Evolutionary conservation across 2,329 filamentous ascomycete genomes (phyloP).

Genomic region (Fusarium cyanostomum): DNA sequence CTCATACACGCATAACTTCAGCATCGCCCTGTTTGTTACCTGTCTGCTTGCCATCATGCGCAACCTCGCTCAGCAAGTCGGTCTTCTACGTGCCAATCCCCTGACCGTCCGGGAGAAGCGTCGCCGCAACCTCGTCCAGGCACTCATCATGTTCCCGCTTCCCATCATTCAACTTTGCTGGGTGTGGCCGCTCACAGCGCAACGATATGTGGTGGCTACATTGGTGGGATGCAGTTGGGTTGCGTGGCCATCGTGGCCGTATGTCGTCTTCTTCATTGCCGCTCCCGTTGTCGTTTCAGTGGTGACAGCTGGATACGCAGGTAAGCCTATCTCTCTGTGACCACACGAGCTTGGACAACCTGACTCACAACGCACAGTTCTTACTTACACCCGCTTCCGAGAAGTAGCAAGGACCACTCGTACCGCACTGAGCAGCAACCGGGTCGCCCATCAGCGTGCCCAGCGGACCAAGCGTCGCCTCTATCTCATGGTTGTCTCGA

Average conservation of each 20-base stretch:
- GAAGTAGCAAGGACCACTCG: constrained; percentile 55
- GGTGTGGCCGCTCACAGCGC: constrained; percentile 57
- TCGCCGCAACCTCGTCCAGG: constrained; percentile 56
- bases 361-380: constrained; percentile 43
- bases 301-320: constrained; percentile 57
- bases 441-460: constrained; percentile 52
- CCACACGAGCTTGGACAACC: neutral
- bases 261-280: constrained; percentile 58
- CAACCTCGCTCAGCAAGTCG: constrained; percentile 62
- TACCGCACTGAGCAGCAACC: constrained; percentile 53
- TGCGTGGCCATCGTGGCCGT: constrained; percentile 58
- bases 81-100: constrained; percentile 53
- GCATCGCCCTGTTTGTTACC: constrained; percentile 58
- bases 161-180: constrained; percentile 60
- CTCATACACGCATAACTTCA: constrained; percentile 57
- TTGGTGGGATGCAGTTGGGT: constrained; percentile 60
- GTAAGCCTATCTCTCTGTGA: constrained; percentile 50
- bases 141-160: constrained; percentile 64
- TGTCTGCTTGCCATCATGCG: constrained; percentile 65
- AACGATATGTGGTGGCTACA: constrained; percentile 61
- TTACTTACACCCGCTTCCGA: constrained; percentile 60
- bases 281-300: constrained; percentile 57
- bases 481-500: constrained; percentile 64
- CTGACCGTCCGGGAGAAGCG: constrained; percentile 54
- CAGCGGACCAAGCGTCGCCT: constrained; percentile 61